phyloP scores from a whole-genome alignment of 805 yeast species.

The Spathaspora girioi region DNA sequence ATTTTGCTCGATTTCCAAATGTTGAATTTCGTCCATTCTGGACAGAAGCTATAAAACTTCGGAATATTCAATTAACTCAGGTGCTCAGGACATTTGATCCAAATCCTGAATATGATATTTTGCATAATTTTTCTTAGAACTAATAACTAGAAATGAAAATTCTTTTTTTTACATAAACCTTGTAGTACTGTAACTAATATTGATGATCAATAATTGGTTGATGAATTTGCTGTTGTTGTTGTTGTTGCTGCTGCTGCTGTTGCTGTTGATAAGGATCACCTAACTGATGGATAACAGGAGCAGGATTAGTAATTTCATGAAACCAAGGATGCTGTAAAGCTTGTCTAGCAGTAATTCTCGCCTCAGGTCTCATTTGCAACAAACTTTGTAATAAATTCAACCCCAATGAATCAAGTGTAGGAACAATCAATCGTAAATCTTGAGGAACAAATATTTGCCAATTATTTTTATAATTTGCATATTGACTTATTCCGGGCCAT shows the following conservation, averaged over 20 bases:
- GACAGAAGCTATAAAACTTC: slow-evolving; percentile 5
- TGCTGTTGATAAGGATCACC: slow-evolving; percentile 17
- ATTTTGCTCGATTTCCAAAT: not conserved
- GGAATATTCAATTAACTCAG: slow-evolving; percentile 5
- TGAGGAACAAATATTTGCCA: slow-evolving; percentile 88
- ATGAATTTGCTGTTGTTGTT: slow-evolving; percentile 7
- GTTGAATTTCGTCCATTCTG: slow-evolving; percentile 3
- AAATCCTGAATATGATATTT: slow-evolving; percentile 7
- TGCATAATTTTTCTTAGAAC: slow-evolving; percentile 2
- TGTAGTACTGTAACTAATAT: not conserved
- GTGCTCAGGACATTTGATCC: slow-evolving; percentile 2
- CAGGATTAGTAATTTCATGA: slow-evolving; percentile 57
- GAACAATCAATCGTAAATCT: slow-evolving; percentile 68
- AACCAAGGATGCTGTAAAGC: slow-evolving; percentile 77
- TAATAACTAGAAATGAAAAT: not conserved
- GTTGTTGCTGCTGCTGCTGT: slow-evolving; percentile 16
- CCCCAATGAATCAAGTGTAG: slow-evolving; percentile 67
- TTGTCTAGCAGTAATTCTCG: slow-evolving; percentile 57
- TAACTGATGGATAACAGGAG: slow-evolving; percentile 25
- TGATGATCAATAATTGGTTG: slow-evolving; percentile 8
- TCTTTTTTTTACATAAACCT: not conserved
- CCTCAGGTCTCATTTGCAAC: slow-evolving; percentile 60
- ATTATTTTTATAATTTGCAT: slow-evolving; percentile 81
- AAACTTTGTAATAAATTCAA: slow-evolving; percentile 59
- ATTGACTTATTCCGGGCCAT: slow-evolving; percentile 94